Percentiles rank a stretch among this genome's conserved stretches.
Evolutionary conservation across 495 filamentous ascomycete species (phyloP).

Genomic region (Beverwykella pulmonaria): DNA sequence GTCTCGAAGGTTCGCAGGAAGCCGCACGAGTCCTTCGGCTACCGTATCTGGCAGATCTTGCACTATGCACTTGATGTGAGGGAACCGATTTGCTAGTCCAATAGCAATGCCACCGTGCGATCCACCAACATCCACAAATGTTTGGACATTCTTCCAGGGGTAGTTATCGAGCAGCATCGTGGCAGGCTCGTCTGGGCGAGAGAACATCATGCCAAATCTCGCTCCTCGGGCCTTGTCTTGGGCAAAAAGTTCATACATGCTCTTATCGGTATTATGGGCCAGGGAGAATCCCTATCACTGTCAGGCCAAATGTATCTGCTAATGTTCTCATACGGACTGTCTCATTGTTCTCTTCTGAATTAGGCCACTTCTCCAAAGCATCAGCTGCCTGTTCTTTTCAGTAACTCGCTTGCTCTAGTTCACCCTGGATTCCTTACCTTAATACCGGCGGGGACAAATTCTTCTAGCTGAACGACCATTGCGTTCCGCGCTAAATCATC

Average conservation of each 20-base stretch:
- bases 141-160: conserved; percentile 5
- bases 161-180: conserved; percentile 9
- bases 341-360: too few species aligned
- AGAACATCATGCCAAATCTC: conserved; percentile 13
- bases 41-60: conserved; percentile 12
- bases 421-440: too few species aligned
- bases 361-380: too few species aligned
- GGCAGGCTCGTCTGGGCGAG: too few species aligned
- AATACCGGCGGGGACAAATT: too few species aligned
- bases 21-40: neutral
- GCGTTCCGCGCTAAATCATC: too few species aligned
- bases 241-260: conserved; percentile 15
- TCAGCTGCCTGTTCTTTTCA: too few species aligned
- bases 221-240: neutral
- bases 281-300: too few species aligned
- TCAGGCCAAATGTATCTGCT: too few species aligned
- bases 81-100: conserved; percentile 3
- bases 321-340: too few species aligned
- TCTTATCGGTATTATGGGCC: conserved; percentile 9
- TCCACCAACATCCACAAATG: conserved; percentile 13
- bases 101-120: conserved; percentile 14
- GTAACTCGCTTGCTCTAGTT: too few species aligned
- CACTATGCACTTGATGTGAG: conserved; percentile 4
- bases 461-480: too few species aligned
- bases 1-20: neutral